Evolutionary conservation across 2,329 filamentous ascomycete genomes (phyloP), one percentile per base, ranked within the genome.

Genomic region (Plenodomus tracheiphilus): DNA sequence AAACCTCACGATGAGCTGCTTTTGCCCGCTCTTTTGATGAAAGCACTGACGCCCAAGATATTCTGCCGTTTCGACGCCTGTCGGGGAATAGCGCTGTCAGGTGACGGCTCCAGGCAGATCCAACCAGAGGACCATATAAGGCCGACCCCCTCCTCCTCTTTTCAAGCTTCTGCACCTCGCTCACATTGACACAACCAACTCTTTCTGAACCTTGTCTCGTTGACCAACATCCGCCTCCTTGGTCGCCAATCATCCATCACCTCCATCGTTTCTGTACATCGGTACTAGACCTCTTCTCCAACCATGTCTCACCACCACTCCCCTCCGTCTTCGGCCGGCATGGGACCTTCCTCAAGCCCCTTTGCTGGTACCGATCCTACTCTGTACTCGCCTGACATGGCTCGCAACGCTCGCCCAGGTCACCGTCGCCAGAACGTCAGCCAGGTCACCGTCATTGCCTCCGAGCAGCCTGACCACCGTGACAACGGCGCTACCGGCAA

Each of bases 301-400:
- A 56, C 20, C 54, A 67, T 67, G 62, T 68, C 60, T 51, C 58
- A 58, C 43, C 58, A 58, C 41, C 54, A 57, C 32, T 65, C 64
- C 22, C 57, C 62, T 16, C 49, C 55, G 41, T 65, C 64, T 13
- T 64, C 60, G 13, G 53, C 51, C 21, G 55, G 49, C 30, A 38
- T 47, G 44, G 61, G 60, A 36, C 51, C 60, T 28, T 49, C 61
- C 1, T 66, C 62, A 4, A 65, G 61, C 39, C 65, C 65, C 18
- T 66, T 59, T 30, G 54, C 51, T 19, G 59, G 60, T 39, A 68
- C 65, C 13, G 62, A 69, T 19, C 58, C 58, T 6, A 66, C 66
- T 9, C 47, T 61, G 6, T 66, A 67, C 58, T 66, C 65, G 10
- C 65, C 64, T 32, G 62, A 66, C 25, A 21, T 53, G 3, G 47